phyloP scores from a whole-genome alignment of 345 rosid genomes.

The Populus deltoides region DNA sequence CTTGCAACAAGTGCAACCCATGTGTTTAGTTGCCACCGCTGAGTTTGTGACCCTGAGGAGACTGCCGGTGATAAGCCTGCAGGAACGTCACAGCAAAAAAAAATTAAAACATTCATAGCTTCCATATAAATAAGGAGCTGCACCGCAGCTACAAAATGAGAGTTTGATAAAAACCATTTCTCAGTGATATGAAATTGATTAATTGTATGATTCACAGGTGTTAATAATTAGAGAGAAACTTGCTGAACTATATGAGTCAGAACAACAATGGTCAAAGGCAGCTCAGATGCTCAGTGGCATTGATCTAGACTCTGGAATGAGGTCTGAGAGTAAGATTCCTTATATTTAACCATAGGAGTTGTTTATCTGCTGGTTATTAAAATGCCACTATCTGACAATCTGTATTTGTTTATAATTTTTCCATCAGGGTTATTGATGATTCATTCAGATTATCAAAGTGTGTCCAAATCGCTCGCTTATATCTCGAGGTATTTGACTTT shows the following conservation, averaged over 20 bases:
- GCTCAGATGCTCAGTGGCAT: conserved; percentile 99
- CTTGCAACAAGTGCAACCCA: no score
- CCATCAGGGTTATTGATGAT: conserved; percentile 75
- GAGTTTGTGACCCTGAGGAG: no score
- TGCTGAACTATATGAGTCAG: conserved; percentile 85
- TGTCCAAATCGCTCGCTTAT: conserved; percentile 92
- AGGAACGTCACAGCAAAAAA: no score
- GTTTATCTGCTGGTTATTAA: neutral
- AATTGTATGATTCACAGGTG: conserved; percentile 42
- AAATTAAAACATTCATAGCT: no score
- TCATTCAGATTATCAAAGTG: conserved; percentile 85
- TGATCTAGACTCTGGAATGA: conserved; percentile 93
- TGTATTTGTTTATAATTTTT: conserved; percentile 5
- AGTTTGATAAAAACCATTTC: neutral
- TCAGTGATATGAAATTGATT: neutral
- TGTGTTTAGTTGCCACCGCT: no score
- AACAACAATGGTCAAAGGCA: conserved; percentile 93
- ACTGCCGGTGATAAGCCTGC: no score
- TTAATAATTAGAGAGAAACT: conserved; percentile 91
- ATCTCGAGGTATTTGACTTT: conserved; percentile 72
- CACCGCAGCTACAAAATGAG: no score
- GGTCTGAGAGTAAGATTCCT: conserved; percentile 43
- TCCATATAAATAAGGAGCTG: no score
- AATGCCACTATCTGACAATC: neutral
- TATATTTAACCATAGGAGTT: no score